Evolutionary conservation across 148 eudicot genomes (phyloP), one percentile per base, ranked within the genome.

Genomic region (Dianthus caryophyllus): DNA sequence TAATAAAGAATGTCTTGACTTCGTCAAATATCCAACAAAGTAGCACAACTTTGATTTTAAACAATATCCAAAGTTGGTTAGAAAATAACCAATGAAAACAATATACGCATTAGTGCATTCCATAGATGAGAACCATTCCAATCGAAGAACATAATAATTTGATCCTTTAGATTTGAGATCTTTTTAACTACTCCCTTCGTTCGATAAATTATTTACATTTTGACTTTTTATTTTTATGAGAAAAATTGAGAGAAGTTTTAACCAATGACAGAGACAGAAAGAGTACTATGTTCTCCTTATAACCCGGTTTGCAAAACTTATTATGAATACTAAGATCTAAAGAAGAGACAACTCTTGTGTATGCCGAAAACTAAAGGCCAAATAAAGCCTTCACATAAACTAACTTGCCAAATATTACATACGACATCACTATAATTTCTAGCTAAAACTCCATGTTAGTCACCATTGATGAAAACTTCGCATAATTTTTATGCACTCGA

Each of bases 101-200:
- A 76, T 57, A 76, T 80, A 67, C 71, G 80, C 84, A 85, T 71
- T 71, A 76, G 39, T 33, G 39, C 39, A 33, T 33, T 33, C 3
- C 61, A 79, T 71, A 69, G 73, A 79, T 63, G 65, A 65, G 77
- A 64, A 52, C 0, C 5, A 54, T 56, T 66, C 60, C 25, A 60
- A 59, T 31, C 1, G 47, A 71, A 49, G 25, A 31, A 58, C 24
- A 22, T 14, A 51, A 51, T 10, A 36, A 51, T 41, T 25, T 27
- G 10, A 61, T 20, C 55, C 38, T 49, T 68, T 5, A 26, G 46
- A 21, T 26, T 20, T 31, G 8, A 17, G n/a, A 20, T 15, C 0
- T 30, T 55, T 20, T 54, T n/a, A n/a, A n/a, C n/a, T n/a, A n/a
- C n/a, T n/a, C n/a, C n/a, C n/a, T n/a, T n/a, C n/a, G n/a, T n/a